Evolutionary conservation across 495 filamentous ascomycete genomes (phyloP).

Genomic region (Pyronema domesticum): DNA sequence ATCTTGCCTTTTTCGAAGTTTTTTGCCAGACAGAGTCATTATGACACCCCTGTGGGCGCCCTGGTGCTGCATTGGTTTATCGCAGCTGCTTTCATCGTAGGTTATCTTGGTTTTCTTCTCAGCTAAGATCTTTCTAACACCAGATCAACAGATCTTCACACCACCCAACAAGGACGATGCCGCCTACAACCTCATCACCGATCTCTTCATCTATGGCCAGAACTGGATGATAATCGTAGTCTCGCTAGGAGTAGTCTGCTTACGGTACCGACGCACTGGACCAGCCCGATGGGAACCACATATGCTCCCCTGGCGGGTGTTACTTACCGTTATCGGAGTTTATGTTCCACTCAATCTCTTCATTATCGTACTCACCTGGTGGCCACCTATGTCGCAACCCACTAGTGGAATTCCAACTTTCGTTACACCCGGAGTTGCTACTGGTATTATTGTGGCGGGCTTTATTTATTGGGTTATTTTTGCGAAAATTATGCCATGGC

Average conservation of each 20-base stretch:
- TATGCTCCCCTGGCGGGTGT: constrained; percentile 5
- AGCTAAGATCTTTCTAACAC: not conserved
- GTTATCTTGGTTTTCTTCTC: not conserved
- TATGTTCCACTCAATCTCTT: constrained; percentile 19
- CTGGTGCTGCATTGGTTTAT: constrained; percentile 21
- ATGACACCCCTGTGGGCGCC: constrained; percentile 20
- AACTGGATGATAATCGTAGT: constrained; percentile 17
- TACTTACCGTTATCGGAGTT: constrained; percentile 9
- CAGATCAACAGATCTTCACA: not conserved
- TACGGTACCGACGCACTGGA: constrained; percentile 8
- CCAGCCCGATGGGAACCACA: constrained; percentile 2
- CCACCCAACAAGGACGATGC: constrained; percentile 11
- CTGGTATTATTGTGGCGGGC: constrained; percentile 15
- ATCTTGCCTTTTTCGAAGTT: constrained; percentile 20
- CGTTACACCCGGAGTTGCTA: constrained; percentile 13
- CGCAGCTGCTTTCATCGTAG: constrained; percentile 13
- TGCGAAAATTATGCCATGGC: constrained; percentile 10
- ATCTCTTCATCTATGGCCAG: constrained; percentile 18
- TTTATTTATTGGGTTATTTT: constrained; percentile 17
- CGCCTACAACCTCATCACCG: constrained; percentile 18
- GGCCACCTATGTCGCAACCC: constrained; percentile 3
- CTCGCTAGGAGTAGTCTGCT: constrained; percentile 10
- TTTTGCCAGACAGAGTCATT: constrained; percentile 18
- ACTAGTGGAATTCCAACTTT: constrained; percentile 6
- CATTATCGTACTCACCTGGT: constrained; percentile 19